These are phyloP conservation scores for Evernia prunastri DNA, from an alignment of 495 filamentous ascomycete genomes.

Conservation along the genomic window DNA sequence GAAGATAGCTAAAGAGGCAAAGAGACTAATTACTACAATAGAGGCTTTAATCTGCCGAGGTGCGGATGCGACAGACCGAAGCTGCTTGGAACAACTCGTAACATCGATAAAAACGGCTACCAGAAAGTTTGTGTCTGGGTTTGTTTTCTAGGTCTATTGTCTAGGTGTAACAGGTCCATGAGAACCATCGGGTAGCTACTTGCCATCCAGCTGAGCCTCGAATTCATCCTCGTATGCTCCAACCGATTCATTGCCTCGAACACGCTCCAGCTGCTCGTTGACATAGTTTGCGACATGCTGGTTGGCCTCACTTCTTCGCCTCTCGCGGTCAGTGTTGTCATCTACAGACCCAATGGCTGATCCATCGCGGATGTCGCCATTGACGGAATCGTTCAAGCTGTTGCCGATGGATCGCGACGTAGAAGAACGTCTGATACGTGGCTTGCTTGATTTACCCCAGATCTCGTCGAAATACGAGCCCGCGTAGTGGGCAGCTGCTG, in stretches of 20 bases:
- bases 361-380: constrained; percentile 38
- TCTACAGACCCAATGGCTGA: constrained; percentile 23
- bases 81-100: too few species aligned
- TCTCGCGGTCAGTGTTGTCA: constrained; percentile 33
- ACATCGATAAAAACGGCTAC: too few species aligned
- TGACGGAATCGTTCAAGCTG: constrained; percentile 56
- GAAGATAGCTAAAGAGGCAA: too few species aligned
- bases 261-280: constrained; percentile 58
- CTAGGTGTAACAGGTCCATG: too few species aligned
- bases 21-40: too few species aligned
- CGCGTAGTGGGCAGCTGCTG: constrained; percentile 60
- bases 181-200: background rate
- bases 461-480: constrained; percentile 80
- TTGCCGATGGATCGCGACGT: constrained; percentile 79
- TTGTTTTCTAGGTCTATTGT: too few species aligned
- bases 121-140: too few species aligned
- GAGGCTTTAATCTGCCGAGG: too few species aligned
- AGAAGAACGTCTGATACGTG: constrained; percentile 67
- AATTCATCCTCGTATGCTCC: constrained; percentile 56
- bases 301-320: constrained; percentile 49
- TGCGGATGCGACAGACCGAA: too few species aligned
- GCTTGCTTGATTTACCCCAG: constrained; percentile 49
- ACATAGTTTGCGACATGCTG: constrained; percentile 66
- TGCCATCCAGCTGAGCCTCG: constrained; percentile 43
- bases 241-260: constrained; percentile 48